Conservation (phyloP, 768 basidiomycete genomes). For the Atractiella rhizophila region DNA sequence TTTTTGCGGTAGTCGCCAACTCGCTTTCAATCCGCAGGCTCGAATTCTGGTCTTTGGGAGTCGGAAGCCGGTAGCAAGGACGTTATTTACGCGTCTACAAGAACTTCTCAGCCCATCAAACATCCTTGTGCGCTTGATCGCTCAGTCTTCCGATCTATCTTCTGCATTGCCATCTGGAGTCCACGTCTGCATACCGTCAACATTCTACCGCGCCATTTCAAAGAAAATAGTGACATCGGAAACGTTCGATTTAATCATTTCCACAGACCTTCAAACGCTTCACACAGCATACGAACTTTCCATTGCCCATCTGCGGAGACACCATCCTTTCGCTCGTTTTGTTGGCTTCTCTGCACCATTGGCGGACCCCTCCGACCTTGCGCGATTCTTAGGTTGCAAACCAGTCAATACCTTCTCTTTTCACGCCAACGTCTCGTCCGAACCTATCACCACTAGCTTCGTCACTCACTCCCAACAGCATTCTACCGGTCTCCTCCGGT, state of each 20-base stretch:
- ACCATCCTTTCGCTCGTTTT: constrained; percentile 39
- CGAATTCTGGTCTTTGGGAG: not conserved
- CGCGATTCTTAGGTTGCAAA: constrained; percentile 56
- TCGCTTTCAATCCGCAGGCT: not conserved
- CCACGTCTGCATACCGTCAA: too few relatives aligned
- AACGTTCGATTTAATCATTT: constrained; percentile 47
- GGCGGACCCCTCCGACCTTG: constrained; percentile 53
- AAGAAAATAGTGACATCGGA: too few relatives aligned
- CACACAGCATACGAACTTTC: constrained; percentile 57
- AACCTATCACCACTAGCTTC: constrained; percentile 39
- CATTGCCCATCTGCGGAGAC: constrained; percentile 42
- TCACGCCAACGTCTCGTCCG: constrained; percentile 55
- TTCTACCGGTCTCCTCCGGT: constrained; percentile 62
- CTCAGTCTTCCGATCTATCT: too few relatives aligned
- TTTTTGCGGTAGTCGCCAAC: not conserved
- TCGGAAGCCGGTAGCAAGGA: too few relatives aligned
- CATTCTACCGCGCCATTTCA: too few relatives aligned
- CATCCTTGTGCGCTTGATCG: too few relatives aligned
- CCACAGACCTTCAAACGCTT: constrained; percentile 64
- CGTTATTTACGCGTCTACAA: too few relatives aligned
- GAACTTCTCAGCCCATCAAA: too few relatives aligned
- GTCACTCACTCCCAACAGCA: constrained; percentile 65
- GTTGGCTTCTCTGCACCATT: constrained; percentile 56
- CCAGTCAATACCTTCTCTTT: constrained; percentile 43
- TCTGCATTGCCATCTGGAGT: too few relatives aligned